Evolutionary conservation across 139 green algal genomes (phyloP).

Genomic region (Coccomyxa sp.): DNA sequence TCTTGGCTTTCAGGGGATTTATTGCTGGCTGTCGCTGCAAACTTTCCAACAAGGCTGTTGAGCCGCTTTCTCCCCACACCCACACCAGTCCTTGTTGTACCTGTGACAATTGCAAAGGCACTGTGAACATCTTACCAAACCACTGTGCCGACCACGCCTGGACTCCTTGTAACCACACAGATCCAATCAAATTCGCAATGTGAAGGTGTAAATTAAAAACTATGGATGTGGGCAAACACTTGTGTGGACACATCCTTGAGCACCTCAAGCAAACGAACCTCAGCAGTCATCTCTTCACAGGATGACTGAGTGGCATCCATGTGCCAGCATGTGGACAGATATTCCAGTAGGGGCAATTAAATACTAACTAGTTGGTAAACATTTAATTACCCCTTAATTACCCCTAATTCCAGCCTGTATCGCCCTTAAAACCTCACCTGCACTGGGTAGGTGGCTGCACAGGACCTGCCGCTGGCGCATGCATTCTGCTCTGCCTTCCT

Average conservation of each 20-base stretch:
- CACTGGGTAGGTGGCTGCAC: neutral
- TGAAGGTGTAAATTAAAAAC: neutral
- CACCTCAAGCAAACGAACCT: too few relatives aligned
- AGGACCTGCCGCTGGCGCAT: neutral
- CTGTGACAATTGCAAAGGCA: neutral
- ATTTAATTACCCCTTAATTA: too few relatives aligned
- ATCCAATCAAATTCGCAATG: neutral
- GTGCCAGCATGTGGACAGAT: too few relatives aligned
- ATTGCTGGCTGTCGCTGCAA: neutral
- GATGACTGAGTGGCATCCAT: too few relatives aligned
- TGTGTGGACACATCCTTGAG: too few relatives aligned
- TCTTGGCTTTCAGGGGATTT: neutral
- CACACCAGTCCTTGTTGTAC: constrained; percentile 13
- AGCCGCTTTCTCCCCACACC: constrained; percentile 18
- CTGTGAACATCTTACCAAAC: neutral
- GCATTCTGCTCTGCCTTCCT: constrained; percentile 10
- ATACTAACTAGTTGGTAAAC: too few relatives aligned
- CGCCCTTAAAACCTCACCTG: neutral
- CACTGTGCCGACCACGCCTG: neutral
- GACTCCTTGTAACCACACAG: neutral
- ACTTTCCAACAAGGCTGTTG: constrained; percentile 8
- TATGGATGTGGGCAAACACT: too few relatives aligned
- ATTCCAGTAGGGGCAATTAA: too few relatives aligned
- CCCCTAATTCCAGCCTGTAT: too few relatives aligned
- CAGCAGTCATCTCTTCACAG: too few relatives aligned